phyloP scores from a whole-genome alignment of 2,329 filamentous ascomycete species.

The Diaporthe sp. region DNA sequence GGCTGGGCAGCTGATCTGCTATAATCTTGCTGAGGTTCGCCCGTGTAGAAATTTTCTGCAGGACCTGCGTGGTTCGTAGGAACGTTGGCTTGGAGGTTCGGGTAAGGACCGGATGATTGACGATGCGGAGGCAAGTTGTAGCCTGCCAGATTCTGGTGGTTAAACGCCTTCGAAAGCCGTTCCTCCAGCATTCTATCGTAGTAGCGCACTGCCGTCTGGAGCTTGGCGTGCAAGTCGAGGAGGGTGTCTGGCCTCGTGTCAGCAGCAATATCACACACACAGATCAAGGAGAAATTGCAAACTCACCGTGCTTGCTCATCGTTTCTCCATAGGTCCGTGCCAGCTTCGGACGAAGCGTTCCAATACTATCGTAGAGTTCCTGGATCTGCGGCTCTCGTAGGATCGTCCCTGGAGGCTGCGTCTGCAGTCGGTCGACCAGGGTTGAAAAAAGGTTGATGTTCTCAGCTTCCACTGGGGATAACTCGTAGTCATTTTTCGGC shows the following conservation, averaged over 20 bases:
- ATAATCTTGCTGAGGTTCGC: conserved; percentile 64
- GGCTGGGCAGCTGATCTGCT: conserved; percentile 60
- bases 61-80: conserved; percentile 57
- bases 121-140: conserved; percentile 68
- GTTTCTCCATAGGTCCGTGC: conserved; percentile 97
- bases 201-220: conserved; percentile 95
- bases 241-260: conserved; percentile 75
- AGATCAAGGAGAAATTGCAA: conserved; percentile 27
- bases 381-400: conserved; percentile 98
- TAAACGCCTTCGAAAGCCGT: conserved; percentile 90
- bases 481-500: conserved; percentile 92
- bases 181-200: conserved; percentile 99
- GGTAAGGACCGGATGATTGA: conserved; percentile 73
- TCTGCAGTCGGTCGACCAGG: conserved; percentile 91
- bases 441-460: conserved; percentile 98
- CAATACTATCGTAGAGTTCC: conserved; percentile 97
- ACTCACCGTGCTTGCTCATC: conserved; percentile 97
- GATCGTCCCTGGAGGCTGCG: conserved; percentile 94
- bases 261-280: conserved; percentile 42
- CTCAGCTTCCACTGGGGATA: conserved; percentile 92
- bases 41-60: conserved; percentile 86
- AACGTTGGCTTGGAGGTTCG: conserved; percentile 70
- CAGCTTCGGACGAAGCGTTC: conserved; percentile 90
- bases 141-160: conserved; percentile 77
- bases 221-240: conserved; percentile 91